Percentiles rank a stretch among this genome's conserved stretches.
Conservation (phyloP, 805 yeast species). For the Candida methanosorbosa region DNA sequence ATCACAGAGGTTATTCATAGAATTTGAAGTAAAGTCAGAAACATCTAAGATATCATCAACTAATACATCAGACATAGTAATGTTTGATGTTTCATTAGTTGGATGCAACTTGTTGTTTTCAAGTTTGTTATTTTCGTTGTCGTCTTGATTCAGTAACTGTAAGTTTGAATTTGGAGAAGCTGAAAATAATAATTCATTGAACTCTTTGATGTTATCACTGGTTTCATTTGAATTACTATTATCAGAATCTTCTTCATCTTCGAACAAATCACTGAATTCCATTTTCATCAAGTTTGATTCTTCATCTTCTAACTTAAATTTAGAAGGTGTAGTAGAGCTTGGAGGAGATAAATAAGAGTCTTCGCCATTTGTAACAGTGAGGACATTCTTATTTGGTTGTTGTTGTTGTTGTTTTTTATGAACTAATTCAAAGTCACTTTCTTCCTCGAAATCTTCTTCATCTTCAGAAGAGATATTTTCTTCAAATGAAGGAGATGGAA, state of each 20-base stretch:
- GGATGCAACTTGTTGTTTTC: too few species aligned
- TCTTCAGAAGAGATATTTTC: conserved; percentile 15
- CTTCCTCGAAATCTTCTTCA: conserved; percentile 11
- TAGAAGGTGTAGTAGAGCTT: conserved; percentile 22
- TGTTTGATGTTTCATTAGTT: too few species aligned
- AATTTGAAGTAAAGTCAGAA: conserved; percentile 1
- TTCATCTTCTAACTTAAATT: conserved; percentile 19
- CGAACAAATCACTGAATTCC: conserved; percentile 19
- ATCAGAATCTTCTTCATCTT: conserved; percentile 12
- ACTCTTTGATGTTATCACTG: background rate
- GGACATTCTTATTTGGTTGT: background rate
- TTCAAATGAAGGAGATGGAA: conserved; percentile 15
- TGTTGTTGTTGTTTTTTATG: background rate
- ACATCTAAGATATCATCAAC: too few species aligned
- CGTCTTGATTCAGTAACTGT: background rate
- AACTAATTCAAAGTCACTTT: conserved; percentile 1
- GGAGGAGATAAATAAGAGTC: conserved; percentile 19
- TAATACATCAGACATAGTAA: too few species aligned
- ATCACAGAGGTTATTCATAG: conserved; percentile 23
- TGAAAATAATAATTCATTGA: background rate
- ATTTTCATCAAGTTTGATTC: conserved; percentile 14
- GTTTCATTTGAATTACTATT: background rate
- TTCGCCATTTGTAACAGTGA: conserved; percentile 3
- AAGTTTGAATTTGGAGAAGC: background rate
- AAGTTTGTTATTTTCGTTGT: too few species aligned